phyloP scores from a whole-genome alignment of 345 rosid species.

The Melaleuca alternifolia region DNA sequence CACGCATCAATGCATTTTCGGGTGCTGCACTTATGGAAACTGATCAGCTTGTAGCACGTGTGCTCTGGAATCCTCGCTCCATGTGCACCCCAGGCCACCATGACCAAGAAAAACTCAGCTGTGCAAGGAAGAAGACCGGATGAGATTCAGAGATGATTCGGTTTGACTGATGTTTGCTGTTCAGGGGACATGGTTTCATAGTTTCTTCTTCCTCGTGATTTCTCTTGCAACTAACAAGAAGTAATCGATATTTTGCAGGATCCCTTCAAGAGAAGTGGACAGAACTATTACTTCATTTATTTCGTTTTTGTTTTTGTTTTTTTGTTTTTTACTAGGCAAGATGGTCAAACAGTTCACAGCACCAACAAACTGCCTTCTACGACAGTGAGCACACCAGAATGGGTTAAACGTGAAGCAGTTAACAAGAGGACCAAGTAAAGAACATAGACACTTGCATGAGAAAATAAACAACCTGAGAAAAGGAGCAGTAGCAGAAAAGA shows the following conservation, averaged over 20 bases:
- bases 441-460: background rate
- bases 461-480: constrained; percentile 15
- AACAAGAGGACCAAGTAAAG: background rate
- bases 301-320: no score
- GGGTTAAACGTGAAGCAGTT: background rate
- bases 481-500: constrained; percentile 14
- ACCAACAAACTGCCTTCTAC: background rate
- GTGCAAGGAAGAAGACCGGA: background rate
- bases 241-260: background rate
- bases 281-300: no score
- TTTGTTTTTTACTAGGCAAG: no score
- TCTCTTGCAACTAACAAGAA: background rate
- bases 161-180: background rate
- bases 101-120: background rate
- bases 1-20: constrained; percentile 24
- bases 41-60: constrained; percentile 28
- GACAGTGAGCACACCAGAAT: background rate
- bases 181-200: background rate
- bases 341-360: background rate
- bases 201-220: background rate
- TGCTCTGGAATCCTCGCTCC: constrained; percentile 39
- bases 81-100: background rate
- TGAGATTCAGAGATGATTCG: background rate
- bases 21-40: constrained; percentile 7
- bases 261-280: no score